Conservation (phyloP, 345 rosid species). For the Moringa oleifera region DNA sequence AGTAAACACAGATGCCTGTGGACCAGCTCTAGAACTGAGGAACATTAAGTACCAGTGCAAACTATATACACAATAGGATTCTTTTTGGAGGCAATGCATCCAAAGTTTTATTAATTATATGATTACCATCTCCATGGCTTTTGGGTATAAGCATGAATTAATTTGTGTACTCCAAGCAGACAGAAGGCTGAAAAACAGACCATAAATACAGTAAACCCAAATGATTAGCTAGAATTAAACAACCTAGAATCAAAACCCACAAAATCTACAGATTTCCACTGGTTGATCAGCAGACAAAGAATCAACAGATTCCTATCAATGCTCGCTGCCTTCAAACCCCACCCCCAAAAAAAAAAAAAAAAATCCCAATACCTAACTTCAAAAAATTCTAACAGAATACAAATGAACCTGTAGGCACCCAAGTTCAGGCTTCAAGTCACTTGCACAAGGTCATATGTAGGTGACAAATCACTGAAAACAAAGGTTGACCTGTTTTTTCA, state of each 20-base stretch:
- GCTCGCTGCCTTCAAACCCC: not conserved
- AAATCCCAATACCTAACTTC: not conserved
- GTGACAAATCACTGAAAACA: not conserved
- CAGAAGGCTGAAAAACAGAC: constrained; percentile 8
- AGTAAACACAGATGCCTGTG: too few relatives aligned
- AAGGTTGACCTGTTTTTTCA: constrained; percentile 24
- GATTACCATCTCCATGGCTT: constrained; percentile 18
- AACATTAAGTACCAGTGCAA: not conserved
- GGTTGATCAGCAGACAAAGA: constrained; percentile 13
- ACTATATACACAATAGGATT: not conserved
- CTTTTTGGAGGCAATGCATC: constrained; percentile 4
- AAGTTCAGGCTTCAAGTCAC: constrained; percentile 1
- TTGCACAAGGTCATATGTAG: not conserved
- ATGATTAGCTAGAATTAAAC: constrained; percentile 13
- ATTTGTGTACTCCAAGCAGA: constrained; percentile 17
- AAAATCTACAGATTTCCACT: constrained; percentile 14
- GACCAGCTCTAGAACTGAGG: too few relatives aligned
- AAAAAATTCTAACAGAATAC: constrained; percentile 13
- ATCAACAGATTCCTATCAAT: constrained; percentile 12
- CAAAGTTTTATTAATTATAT: constrained; percentile 13
- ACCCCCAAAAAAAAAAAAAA: not conserved
- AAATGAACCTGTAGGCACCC: constrained; percentile 16
- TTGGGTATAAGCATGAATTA: constrained; percentile 16
- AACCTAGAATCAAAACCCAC: constrained; percentile 18
- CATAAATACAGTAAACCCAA: constrained; percentile 12